phyloP scores from a whole-genome alignment of 345 rosid genomes.

The Cardiospermum halicacabum region DNA sequence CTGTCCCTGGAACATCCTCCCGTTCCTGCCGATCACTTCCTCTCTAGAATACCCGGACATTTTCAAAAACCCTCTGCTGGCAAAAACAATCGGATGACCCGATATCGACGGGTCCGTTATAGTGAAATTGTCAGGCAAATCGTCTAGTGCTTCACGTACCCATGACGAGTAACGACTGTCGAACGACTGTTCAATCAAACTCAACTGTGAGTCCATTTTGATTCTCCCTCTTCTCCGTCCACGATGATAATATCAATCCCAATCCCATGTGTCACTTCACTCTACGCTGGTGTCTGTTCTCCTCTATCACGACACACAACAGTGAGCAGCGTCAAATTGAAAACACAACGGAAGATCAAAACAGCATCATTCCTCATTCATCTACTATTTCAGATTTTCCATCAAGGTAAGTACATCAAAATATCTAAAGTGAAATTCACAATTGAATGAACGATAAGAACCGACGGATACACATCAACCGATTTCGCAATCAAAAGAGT shows the following conservation, averaged over 20 bases:
- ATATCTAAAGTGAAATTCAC: slow-evolving; percentile 17
- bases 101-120: slow-evolving; percentile 79
- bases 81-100: slow-evolving; percentile 90
- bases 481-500: neutral
- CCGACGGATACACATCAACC: slow-evolving; percentile 22
- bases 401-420: slow-evolving; percentile 4
- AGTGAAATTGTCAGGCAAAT: slow-evolving; percentile 69
- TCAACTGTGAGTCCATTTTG: slow-evolving; percentile 55
- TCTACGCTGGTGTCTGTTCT: neutral
- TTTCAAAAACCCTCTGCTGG: slow-evolving; percentile 69
- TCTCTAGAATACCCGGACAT: slow-evolving; percentile 64
- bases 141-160: slow-evolving; percentile 67
- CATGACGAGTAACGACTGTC: slow-evolving; percentile 42
- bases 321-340: slow-evolving; percentile 3
- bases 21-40: slow-evolving; percentile 77
- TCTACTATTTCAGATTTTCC: neutral
- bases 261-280: slow-evolving; percentile 60
- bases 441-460: slow-evolving; percentile 22
- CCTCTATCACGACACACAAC: neutral
- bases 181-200: slow-evolving; percentile 50
- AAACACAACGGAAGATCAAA: neutral
- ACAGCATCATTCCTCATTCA: neutral
- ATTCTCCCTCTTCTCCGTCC: slow-evolving; percentile 21
- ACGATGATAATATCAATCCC: slow-evolving; percentile 19
- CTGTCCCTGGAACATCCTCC: slow-evolving; percentile 78